phyloP scores from a whole-genome alignment of 192 early-diverging fungal genomes.

The Dimargaris cristalligena region DNA sequence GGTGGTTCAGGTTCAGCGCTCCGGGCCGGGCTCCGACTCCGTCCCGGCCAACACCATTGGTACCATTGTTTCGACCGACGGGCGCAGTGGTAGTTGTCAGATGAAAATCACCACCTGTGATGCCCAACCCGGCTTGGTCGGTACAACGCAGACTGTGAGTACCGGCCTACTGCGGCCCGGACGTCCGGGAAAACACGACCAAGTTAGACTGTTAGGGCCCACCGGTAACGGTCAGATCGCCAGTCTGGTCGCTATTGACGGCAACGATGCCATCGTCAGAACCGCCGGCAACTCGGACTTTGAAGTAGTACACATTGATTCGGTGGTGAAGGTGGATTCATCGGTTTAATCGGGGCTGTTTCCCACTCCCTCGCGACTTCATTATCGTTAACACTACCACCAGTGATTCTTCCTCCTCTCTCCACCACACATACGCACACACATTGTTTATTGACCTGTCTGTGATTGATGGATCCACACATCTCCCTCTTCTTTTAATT shows the following conservation, averaged over 20 bases:
- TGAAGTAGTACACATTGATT: conserved; percentile 34
- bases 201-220: conserved; percentile 49
- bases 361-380: too few species aligned
- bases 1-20: background rate
- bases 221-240: conserved; percentile 39
- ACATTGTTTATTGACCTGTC: too few species aligned
- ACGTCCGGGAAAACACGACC: conserved; percentile 51
- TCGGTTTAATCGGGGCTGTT: too few species aligned
- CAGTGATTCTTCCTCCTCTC: too few species aligned
- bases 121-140: conserved; percentile 14
- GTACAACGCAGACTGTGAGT: conserved; percentile 15
- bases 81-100: conserved; percentile 26
- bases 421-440: too few species aligned
- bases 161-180: conserved; percentile 31
- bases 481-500: too few species aligned
- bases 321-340: conserved; percentile 35
- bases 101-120: conserved; percentile 19
- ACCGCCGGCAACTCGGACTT: conserved; percentile 36
- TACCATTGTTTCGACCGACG: conserved; percentile 27
- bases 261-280: conserved; percentile 55
- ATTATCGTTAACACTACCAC: too few species aligned
- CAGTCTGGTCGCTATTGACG: conserved; percentile 52
- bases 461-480: too few species aligned
- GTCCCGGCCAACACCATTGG: conserved; percentile 30
- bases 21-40: conserved; percentile 26